A percentile compares a stretch with the other conserved stretches of the same genome.
Evolutionary conservation across 768 basidiomycete species (phyloP).

Genomic region (Tulasnella sp.): DNA sequence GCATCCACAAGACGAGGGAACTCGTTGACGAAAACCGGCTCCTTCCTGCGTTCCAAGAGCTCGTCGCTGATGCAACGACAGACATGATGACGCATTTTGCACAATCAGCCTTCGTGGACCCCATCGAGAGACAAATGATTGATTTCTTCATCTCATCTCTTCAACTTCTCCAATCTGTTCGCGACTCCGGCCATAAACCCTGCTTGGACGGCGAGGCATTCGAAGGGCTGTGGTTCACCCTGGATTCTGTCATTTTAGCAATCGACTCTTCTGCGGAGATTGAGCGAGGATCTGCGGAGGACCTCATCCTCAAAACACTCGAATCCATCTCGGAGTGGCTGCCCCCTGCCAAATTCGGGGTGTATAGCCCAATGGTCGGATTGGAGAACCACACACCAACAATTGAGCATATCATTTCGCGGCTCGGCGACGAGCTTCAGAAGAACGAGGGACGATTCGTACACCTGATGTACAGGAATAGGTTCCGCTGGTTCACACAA

Average conservation of each 20-base stretch:
- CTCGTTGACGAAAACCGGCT: not conserved
- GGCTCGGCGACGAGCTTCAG: not conserved
- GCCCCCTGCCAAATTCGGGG: not conserved
- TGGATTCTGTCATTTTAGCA: not conserved
- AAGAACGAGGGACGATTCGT: not conserved
- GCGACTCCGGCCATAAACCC: not conserved
- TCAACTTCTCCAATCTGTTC: not conserved
- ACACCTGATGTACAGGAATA: not conserved
- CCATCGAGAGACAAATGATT: not conserved
- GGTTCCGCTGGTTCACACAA: not conserved
- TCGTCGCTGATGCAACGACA: not conserved
- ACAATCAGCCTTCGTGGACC: not conserved
- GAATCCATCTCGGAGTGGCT: not conserved
- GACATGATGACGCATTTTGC: not conserved
- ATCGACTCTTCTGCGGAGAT: not conserved
- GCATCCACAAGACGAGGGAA: not conserved
- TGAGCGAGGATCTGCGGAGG: not conserved
- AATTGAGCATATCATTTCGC: not conserved
- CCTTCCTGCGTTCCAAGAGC: not conserved
- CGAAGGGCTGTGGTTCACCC: not conserved
- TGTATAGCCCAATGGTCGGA: not conserved
- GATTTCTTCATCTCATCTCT: conserved; percentile 6
- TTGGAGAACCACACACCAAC: not conserved
- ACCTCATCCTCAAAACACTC: not conserved
- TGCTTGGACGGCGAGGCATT: not conserved